These are phyloP conservation scores for Citrus trifoliata DNA, from an alignment of 345 rosid species.

Conservation along the genomic window DNA sequence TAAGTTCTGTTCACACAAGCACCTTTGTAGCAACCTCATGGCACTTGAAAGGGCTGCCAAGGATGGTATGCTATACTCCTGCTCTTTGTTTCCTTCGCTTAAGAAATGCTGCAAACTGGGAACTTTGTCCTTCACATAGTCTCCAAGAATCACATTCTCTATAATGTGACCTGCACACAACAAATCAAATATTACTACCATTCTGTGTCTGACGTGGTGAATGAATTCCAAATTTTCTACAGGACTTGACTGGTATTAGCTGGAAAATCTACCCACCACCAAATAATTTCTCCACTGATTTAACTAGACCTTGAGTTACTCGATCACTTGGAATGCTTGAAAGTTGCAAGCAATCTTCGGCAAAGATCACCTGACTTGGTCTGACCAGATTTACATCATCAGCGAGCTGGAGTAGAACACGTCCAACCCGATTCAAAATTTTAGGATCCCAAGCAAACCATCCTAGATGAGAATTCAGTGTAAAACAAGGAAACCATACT, in stretches of 20 bases:
- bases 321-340: conserved; percentile 56
- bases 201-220: not conserved
- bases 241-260: not conserved
- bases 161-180: conserved; percentile 44
- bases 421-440: conserved; percentile 63
- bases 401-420: conserved; percentile 49
- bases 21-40: conserved; percentile 72
- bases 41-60: conserved; percentile 81
- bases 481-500: not conserved
- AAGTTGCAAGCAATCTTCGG: conserved; percentile 72
- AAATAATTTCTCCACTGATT: conserved; percentile 51
- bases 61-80: conserved; percentile 48
- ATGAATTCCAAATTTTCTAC: not conserved
- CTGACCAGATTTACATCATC: conserved; percentile 9
- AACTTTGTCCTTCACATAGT: conserved; percentile 53
- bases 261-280: conserved; percentile 42
- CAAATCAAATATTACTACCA: not conserved
- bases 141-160: conserved; percentile 57
- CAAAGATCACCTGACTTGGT: conserved; percentile 55
- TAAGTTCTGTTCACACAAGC: not conserved
- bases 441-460: conserved; percentile 87
- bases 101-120: conserved; percentile 68
- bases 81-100: conserved; percentile 29
- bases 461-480: conserved; percentile 39
- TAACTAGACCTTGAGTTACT: conserved; percentile 45